Evolutionary conservation across 208 protist genomes (phyloP).

Genomic region (Leishmania tropica): DNA sequence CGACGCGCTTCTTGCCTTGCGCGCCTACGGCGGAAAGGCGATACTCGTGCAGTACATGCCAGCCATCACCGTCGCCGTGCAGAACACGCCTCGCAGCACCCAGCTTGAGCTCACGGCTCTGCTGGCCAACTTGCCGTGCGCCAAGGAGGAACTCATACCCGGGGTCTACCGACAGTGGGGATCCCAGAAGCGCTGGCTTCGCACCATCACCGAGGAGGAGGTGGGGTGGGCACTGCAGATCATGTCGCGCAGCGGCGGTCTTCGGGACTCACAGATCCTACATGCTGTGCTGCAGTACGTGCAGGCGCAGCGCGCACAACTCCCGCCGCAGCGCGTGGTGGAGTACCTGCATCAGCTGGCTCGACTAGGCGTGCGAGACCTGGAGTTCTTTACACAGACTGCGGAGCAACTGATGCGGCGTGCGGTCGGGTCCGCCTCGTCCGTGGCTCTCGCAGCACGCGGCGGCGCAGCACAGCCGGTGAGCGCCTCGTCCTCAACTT

Average conservation of each 20-base stretch:
- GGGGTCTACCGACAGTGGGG: constrained; percentile 57
- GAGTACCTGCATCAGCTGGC: constrained; percentile 61
- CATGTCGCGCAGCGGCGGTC: constrained; percentile 45
- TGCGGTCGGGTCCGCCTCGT: constrained; percentile 14
- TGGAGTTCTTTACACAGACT: constrained; percentile 73
- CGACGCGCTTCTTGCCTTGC: constrained; percentile 57
- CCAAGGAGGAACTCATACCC: constrained; percentile 48
- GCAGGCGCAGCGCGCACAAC: constrained; percentile 37
- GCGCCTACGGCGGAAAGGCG: constrained; percentile 53
- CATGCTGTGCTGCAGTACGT: constrained; percentile 66
- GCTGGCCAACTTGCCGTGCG: constrained; percentile 53
- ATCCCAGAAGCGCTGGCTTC: constrained; percentile 49
- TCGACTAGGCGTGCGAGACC: constrained; percentile 63
- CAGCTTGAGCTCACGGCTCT: constrained; percentile 63
- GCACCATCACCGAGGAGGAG: constrained; percentile 50
- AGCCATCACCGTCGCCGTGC: constrained; percentile 54
- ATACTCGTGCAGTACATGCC: constrained; percentile 72
- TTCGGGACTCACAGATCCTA: constrained; percentile 48
- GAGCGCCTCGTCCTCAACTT: not conserved
- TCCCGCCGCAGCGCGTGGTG: constrained; percentile 54
- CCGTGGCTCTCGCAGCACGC: not conserved
- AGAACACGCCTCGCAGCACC: constrained; percentile 51
- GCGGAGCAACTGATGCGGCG: constrained; percentile 64
- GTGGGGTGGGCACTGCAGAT: constrained; percentile 49
- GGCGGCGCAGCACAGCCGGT: constrained; percentile 3